Conservation (phyloP, 805 yeast genomes). For the Lipomyces kockii region DNA sequence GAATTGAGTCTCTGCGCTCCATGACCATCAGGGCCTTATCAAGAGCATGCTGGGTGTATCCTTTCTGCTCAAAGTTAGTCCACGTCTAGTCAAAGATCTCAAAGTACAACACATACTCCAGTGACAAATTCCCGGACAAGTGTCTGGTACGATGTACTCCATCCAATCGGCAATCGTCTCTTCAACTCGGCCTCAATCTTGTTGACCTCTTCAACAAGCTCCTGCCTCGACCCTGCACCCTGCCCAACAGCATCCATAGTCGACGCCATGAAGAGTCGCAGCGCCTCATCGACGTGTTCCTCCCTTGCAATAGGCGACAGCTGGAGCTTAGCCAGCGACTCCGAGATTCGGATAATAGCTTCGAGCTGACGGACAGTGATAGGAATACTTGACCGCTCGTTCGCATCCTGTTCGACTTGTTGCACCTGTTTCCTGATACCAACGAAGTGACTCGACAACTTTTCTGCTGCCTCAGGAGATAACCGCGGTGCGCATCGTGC, state of each 20-base stretch:
- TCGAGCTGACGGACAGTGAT: slow-evolving; percentile 97
- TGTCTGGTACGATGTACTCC: slow-evolving; percentile 88
- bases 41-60: slow-evolving; percentile 69
- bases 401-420: slow-evolving; percentile 75
- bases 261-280: slow-evolving; percentile 91
- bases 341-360: slow-evolving; percentile 95
- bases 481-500: slow-evolving; percentile 86
- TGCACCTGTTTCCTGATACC: slow-evolving; percentile 84
- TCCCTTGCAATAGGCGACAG: slow-evolving; percentile 82
- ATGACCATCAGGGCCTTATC: slow-evolving; percentile 80
- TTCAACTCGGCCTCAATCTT: slow-evolving; percentile 82
- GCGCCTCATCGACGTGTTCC: slow-evolving; percentile 93
- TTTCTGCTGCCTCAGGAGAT: slow-evolving; percentile 86
- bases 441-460: slow-evolving; percentile 88
- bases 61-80: slow-evolving; percentile 35
- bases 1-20: slow-evolving; percentile 86
- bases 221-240: slow-evolving; percentile 53
- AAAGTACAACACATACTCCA: slow-evolving; percentile 36
- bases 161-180: slow-evolving; percentile 92
- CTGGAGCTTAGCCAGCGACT: slow-evolving; percentile 85
- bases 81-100: not conserved
- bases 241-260: slow-evolving; percentile 93
- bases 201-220: slow-evolving; percentile 68
- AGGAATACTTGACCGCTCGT: slow-evolving; percentile 93
- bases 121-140: slow-evolving; percentile 72